Evolutionary conservation across 306 rosid genomes (phyloP).

Genomic region (Medicago arabica): DNA sequence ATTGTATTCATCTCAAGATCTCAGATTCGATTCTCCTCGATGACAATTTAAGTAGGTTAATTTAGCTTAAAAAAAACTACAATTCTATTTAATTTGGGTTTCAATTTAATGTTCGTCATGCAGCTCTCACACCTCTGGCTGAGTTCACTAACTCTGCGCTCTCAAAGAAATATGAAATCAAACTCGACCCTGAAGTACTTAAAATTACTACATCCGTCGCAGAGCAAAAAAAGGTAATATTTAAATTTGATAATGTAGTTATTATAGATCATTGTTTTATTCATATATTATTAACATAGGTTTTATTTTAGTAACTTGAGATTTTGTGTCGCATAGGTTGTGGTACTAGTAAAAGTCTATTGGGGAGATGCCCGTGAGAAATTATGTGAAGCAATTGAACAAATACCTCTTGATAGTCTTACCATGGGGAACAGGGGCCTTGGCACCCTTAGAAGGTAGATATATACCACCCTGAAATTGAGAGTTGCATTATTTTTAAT

Average conservation of each 20-base stretch:
- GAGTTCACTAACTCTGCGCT: slow-evolving; percentile 59
- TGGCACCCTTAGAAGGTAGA: slow-evolving; percentile 69
- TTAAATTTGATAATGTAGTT: neutral
- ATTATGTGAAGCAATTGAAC: slow-evolving; percentile 54
- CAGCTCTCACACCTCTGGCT: slow-evolving; percentile 74
- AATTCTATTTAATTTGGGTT: neutral
- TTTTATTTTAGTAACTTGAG: neutral
- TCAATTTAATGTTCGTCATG: slow-evolving; percentile 10
- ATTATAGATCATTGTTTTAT: neutral
- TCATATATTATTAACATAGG: neutral
- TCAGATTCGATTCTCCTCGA: too few species aligned
- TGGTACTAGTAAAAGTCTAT: slow-evolving; percentile 64
- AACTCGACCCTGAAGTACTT: slow-evolving; percentile 56
- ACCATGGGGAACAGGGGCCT: slow-evolving; percentile 88
- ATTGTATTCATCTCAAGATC: too few species aligned
- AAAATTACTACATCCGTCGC: slow-evolving; percentile 55
- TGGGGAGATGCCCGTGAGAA: slow-evolving; percentile 62
- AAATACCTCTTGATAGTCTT: slow-evolving; percentile 59
- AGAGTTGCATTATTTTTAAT: neutral
- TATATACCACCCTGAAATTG: neutral
- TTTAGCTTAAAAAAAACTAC: too few species aligned
- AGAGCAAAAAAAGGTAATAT: slow-evolving; percentile 60
- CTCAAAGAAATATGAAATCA: slow-evolving; percentile 72
- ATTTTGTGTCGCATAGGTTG: slow-evolving; percentile 52
- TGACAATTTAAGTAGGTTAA: too few species aligned